Percentiles rank a stretch among this genome's conserved stretches.
phyloP scores from a whole-genome alignment of 2,329 filamentous ascomycete genomes.

The Calcarisporium arbuscula region DNA sequence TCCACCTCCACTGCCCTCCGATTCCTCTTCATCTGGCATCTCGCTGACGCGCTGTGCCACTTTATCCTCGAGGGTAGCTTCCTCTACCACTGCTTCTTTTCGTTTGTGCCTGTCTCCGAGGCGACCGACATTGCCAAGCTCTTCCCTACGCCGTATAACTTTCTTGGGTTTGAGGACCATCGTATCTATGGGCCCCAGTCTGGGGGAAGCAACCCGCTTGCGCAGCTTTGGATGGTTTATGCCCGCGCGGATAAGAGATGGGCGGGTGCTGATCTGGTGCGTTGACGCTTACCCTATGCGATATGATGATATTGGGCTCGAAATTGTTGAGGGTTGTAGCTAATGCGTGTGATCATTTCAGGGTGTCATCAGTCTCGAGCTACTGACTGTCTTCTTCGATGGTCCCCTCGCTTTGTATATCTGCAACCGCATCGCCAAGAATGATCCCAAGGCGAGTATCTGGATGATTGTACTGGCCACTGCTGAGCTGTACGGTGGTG shows the following conservation, averaged over 20 bases:
- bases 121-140: constrained; percentile 25
- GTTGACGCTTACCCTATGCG: constrained; percentile 17
- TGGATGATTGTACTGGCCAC: constrained; percentile 61
- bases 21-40: constrained; percentile 88
- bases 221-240: constrained; percentile 63
- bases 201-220: constrained; percentile 47
- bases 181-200: constrained; percentile 53
- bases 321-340: background rate
- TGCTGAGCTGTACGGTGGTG: constrained; percentile 59
- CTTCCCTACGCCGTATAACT: constrained; percentile 47
- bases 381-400: constrained; percentile 58
- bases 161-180: constrained; percentile 37
- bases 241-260: constrained; percentile 57
- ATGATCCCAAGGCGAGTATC: constrained; percentile 48
- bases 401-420: constrained; percentile 54
- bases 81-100: constrained; percentile 90
- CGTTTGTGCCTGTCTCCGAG: constrained; percentile 29
- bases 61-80: constrained; percentile 86
- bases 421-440: constrained; percentile 53
- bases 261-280: constrained; percentile 54
- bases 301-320: background rate
- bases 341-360: constrained; percentile 13
- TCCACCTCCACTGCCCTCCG: constrained; percentile 53
- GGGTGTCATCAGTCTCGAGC: constrained; percentile 57
- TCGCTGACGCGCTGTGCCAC: constrained; percentile 88